phyloP scores from a whole-genome alignment of 139 green algal species.

The Nannochloris sp. region DNA sequence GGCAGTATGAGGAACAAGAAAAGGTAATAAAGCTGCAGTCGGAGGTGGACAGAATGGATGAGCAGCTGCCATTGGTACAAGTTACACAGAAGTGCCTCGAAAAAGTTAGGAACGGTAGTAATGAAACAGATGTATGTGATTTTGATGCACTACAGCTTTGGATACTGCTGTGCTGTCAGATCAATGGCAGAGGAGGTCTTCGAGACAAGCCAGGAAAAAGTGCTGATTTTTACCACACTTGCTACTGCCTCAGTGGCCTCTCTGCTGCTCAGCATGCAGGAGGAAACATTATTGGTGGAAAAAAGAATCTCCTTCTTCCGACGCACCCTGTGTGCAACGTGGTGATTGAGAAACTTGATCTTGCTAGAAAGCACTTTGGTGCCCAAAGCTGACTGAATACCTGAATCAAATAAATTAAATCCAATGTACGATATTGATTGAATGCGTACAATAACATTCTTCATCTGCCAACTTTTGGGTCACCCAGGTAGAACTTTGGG shows the following conservation, averaged over 20 bases:
- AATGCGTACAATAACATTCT: too few species aligned
- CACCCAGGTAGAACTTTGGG: too few species aligned
- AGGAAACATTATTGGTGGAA: conserved; percentile 38
- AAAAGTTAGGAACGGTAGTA: neutral
- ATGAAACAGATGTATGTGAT: conserved; percentile 41
- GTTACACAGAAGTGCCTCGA: neutral
- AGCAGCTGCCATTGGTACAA: neutral
- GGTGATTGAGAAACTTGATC: conserved; percentile 12
- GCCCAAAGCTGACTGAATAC: too few species aligned
- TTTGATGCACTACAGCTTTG: conserved; percentile 71
- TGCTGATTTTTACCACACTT: conserved; percentile 97
- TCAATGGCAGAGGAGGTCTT: conserved; percentile 56
- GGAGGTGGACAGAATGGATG: neutral
- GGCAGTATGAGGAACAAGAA: too few species aligned
- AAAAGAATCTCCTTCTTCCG: conserved; percentile 40
- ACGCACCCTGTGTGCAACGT: conserved; percentile 68
- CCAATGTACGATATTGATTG: too few species aligned
- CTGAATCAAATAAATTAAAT: too few species aligned
- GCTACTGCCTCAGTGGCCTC: conserved; percentile 93
- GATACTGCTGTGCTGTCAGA: conserved; percentile 66
- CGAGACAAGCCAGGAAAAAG: conserved; percentile 91
- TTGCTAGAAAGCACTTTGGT: neutral
- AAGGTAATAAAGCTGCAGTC: too few species aligned
- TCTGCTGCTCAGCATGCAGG: conserved; percentile 62
- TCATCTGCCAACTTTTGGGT: too few species aligned